Evolutionary conservation across 768 basidiomycete species (phyloP).

Genomic region (Boletellus ananiceps): DNA sequence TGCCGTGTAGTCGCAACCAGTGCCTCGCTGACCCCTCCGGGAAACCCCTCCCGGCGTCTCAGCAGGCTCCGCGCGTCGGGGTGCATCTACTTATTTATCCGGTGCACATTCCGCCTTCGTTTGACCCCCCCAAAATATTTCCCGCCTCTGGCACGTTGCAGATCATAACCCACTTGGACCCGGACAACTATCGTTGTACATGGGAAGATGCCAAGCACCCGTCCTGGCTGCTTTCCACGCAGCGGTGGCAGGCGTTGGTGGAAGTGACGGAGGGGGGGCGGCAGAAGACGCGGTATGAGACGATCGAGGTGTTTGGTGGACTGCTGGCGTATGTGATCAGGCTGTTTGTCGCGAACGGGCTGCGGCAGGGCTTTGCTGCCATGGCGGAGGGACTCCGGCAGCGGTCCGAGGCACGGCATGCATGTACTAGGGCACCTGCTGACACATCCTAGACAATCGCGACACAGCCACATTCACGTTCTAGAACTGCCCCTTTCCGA

Average conservation of each 20-base stretch:
- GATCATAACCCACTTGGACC: constrained; percentile 47
- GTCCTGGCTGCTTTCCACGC: constrained; percentile 44
- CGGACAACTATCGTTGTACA: constrained; percentile 49
- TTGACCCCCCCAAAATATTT: constrained; percentile 34
- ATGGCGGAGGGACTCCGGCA: constrained; percentile 56
- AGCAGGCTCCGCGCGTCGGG: constrained; percentile 49
- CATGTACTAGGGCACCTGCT: constrained; percentile 1
- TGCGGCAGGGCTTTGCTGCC: constrained; percentile 45
- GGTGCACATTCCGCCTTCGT: constrained; percentile 59
- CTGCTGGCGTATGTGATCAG: constrained; percentile 50
- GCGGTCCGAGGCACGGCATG: constrained; percentile 36
- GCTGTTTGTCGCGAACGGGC: constrained; percentile 38
- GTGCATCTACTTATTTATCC: constrained; percentile 42
- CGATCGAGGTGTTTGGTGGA: constrained; percentile 56
- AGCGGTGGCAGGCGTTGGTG: constrained; percentile 61
- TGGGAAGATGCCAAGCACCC: constrained; percentile 47
- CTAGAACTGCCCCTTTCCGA: constrained; percentile 17
- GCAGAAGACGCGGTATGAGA: constrained; percentile 58
- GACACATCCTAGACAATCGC: constrained; percentile 25
- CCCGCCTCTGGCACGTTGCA: constrained; percentile 38
- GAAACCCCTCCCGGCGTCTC: constrained; percentile 34
- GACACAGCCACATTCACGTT: constrained; percentile 25
- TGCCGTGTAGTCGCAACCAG: constrained; percentile 43
- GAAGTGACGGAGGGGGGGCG: constrained; percentile 41
- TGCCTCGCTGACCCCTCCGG: constrained; percentile 40